phyloP scores from a whole-genome alignment of 306 rosid species.

The Bauhinia variegata region DNA sequence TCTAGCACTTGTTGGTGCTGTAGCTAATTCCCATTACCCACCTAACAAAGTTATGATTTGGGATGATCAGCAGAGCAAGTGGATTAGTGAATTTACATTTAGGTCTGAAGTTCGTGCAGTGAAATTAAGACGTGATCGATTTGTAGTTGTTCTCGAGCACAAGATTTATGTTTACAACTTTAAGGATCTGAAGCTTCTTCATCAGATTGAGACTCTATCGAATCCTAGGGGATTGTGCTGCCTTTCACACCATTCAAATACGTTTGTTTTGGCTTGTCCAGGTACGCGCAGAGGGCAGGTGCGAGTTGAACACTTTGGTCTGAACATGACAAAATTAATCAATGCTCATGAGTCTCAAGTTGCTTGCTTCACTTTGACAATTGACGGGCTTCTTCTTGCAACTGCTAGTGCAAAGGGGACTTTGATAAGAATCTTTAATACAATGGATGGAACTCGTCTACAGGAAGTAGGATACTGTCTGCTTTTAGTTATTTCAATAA shows the following conservation, averaged over 20 bases:
- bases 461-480: constrained; percentile 72
- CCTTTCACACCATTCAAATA: constrained; percentile 72
- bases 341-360: constrained; percentile 83
- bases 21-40: constrained; percentile 71
- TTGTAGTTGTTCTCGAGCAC: constrained; percentile 89
- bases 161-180: constrained; percentile 84
- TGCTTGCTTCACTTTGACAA: constrained; percentile 79
- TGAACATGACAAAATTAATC: constrained; percentile 72
- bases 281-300: constrained; percentile 79
- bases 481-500: constrained; percentile 26
- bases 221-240: constrained; percentile 91
- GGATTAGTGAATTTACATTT: constrained; percentile 84
- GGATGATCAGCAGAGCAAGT: constrained; percentile 90
- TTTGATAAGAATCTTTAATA: constrained; percentile 90
- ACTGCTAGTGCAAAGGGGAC: constrained; percentile 96
- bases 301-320: constrained; percentile 87
- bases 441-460: constrained; percentile 86
- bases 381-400: constrained; percentile 97
- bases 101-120: constrained; percentile 89
- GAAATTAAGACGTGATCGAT: constrained; percentile 78
- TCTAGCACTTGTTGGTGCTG: constrained; percentile 90
- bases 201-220: constrained; percentile 82
- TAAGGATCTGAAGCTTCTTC: constrained; percentile 83
- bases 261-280: constrained; percentile 89
- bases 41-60: constrained; percentile 93